These are phyloP conservation scores for Talaromyces sp. DNA, from an alignment of 2,329 filamentous ascomycete species.

Conservation along the genomic window DNA sequence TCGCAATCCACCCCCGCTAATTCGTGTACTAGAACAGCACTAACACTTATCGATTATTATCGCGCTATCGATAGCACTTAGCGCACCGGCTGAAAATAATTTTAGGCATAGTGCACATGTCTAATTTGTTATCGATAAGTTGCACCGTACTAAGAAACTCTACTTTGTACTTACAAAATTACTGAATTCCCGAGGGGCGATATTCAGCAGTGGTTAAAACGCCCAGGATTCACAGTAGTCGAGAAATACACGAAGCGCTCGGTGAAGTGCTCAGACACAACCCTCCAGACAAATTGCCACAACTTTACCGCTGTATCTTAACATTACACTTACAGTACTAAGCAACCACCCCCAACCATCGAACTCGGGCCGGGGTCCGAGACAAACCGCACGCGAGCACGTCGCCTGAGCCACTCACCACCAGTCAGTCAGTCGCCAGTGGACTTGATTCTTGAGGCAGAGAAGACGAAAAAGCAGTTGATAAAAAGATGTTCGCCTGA, in stretches of 20 bases:
- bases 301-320: neutral
- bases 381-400: constrained; percentile 15
- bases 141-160: neutral
- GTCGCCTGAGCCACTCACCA: constrained; percentile 13
- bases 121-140: constrained; percentile 7
- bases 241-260: neutral
- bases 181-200: neutral
- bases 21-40: neutral
- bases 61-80: neutral
- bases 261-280: neutral
- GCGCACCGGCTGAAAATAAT: neutral
- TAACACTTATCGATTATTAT: neutral
- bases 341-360: neutral
- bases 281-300: neutral
- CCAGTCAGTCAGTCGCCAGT: neutral
- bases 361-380: neutral
- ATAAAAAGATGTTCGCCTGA: constrained; percentile 4
- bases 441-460: neutral
- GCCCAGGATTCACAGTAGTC: neutral
- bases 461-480: neutral
- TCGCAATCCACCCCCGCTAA: neutral
- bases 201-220: neutral
- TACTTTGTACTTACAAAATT: neutral
- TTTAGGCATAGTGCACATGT: neutral
- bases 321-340: too few species aligned